phyloP scores from a whole-genome alignment of 2,329 filamentous ascomycete species.

The Phialophora chinensis region DNA sequence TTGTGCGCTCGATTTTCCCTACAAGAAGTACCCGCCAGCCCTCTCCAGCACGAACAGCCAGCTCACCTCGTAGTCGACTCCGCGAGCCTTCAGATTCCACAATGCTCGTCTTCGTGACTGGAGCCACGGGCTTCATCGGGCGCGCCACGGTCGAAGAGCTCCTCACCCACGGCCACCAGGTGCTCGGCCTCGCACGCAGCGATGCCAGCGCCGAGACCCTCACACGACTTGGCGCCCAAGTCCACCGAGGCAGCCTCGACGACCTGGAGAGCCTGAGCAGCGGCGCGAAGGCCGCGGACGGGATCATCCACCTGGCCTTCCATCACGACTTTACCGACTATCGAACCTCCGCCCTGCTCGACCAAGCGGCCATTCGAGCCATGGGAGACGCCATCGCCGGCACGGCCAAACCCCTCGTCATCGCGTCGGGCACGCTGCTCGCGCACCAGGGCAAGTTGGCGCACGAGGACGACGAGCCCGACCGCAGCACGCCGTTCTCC shows the following conservation, averaged over 20 bases:
- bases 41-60: too few species aligned
- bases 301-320: slow-evolving; percentile 53
- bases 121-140: slow-evolving; percentile 54
- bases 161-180: slow-evolving; percentile 48
- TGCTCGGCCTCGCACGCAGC: slow-evolving; percentile 51
- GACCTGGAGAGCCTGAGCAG: slow-evolving; percentile 45
- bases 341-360: slow-evolving; percentile 39
- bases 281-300: slow-evolving; percentile 46
- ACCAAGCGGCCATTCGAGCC: slow-evolving; percentile 47
- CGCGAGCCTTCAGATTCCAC: neutral
- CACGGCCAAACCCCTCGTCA: slow-evolving; percentile 46
- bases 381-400: slow-evolving; percentile 46
- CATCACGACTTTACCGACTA: slow-evolving; percentile 50
- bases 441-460: slow-evolving; percentile 40
- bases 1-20: too few species aligned
- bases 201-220: slow-evolving; percentile 43
- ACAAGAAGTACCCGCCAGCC: too few species aligned
- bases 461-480: slow-evolving; percentile 42
- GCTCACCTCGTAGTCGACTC: neutral
- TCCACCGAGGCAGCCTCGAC: slow-evolving; percentile 46
- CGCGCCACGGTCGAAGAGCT: slow-evolving; percentile 49
- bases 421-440: slow-evolving; percentile 47
- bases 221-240: slow-evolving; percentile 43
- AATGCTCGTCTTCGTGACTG: slow-evolving; percentile 52
- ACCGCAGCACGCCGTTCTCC: slow-evolving; percentile 29